Base-by-base conservation (phyloP, 1,284 basidiomycete species). In the Sporisorium reilianum region DNA sequence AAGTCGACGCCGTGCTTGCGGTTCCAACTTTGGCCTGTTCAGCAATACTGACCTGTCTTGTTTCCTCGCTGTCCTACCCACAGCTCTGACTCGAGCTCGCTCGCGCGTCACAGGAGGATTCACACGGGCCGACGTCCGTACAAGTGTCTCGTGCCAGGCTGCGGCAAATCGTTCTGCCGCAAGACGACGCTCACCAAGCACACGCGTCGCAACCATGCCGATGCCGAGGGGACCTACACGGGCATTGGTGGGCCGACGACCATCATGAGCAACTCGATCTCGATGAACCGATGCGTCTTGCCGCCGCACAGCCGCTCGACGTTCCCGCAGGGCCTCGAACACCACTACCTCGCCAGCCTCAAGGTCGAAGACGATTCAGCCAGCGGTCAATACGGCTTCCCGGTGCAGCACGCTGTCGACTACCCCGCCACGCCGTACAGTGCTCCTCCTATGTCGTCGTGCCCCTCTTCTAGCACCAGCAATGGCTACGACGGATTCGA, bases 101-200 rank as follows among this genome's bases (percentile, higher is more conserved):
- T 89, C 12, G 88, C 88, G 23, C 86, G 89, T n/a, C 89, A 89
- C 72, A 89, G 93, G 61, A 89, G 93, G 72, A 93, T 91, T 18
- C 93, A 95, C 79, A 87, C 81, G 49, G 86, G 88, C 45, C 69
- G 80, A 42, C 74, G 85, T 5, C 85, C 85, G 0, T 85, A 85
- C 78, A 79, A 77, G 49, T 87, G 86, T 59, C 62, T 78, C 1
- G 77, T 77, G 0, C 32, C 75, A 9, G 74, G 67, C 5, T 83
- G 81, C 41, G 78, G 68, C 52, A 83, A 80, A 46, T 77, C 78
- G 18, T 83, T 81, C 61, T 81, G 80, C 67, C 83, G 86, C 55
- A 86, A 86, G 54, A 86, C 86, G 41, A 87, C 86, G 7, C 80
- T 87, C 48, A 85, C 85, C 40, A 86, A 86, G 68, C 86, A 87